A percentile compares a stretch with the other conserved stretches of the same genome.
phyloP scores from a whole-genome alignment of 306 rosid genomes.

The Begonia fuchsioides region DNA sequence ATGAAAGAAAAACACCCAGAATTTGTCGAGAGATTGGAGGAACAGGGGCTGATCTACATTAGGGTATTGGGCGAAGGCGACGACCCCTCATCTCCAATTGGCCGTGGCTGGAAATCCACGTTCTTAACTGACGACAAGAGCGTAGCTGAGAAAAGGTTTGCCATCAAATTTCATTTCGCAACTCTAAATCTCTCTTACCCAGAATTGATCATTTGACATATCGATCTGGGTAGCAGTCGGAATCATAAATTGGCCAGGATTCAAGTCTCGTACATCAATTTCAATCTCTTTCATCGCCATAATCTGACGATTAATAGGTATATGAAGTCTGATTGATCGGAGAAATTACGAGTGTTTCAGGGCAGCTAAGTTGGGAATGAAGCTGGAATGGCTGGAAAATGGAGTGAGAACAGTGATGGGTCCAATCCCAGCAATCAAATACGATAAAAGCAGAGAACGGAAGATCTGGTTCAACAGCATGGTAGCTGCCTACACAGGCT shows the following conservation, averaged over 20 bases:
- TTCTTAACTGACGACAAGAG: slow-evolving; percentile 59
- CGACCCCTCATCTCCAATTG: slow-evolving; percentile 70
- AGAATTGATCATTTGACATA: too few species aligned
- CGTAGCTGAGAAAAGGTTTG: slow-evolving; percentile 68
- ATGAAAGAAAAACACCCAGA: slow-evolving; percentile 60
- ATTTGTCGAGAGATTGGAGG: slow-evolving; percentile 54
- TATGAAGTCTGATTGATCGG: too few species aligned
- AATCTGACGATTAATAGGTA: too few species aligned
- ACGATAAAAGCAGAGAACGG: slow-evolving; percentile 34
- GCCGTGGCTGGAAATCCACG: slow-evolving; percentile 94
- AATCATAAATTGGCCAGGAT: too few species aligned
- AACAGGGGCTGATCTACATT: slow-evolving; percentile 52
- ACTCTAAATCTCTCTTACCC: too few species aligned
- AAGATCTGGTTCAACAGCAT: slow-evolving; percentile 89
- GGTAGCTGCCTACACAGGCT: slow-evolving; percentile 70
- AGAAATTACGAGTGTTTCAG: slow-evolving; percentile 9
- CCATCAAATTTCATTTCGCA: background rate
- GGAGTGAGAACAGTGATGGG: slow-evolving; percentile 72
- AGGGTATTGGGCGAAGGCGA: slow-evolving; percentile 66
- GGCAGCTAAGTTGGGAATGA: slow-evolving; percentile 75
- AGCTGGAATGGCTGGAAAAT: slow-evolving; percentile 68
- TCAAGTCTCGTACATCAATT: too few species aligned
- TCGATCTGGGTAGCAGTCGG: too few species aligned
- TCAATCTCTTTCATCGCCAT: too few species aligned
- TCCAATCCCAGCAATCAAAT: slow-evolving; percentile 66